These are phyloP conservation scores for Nitzschia putrida DNA, from an alignment of 108 stramenopile genomes.

Conservation along the genomic window DNA sequence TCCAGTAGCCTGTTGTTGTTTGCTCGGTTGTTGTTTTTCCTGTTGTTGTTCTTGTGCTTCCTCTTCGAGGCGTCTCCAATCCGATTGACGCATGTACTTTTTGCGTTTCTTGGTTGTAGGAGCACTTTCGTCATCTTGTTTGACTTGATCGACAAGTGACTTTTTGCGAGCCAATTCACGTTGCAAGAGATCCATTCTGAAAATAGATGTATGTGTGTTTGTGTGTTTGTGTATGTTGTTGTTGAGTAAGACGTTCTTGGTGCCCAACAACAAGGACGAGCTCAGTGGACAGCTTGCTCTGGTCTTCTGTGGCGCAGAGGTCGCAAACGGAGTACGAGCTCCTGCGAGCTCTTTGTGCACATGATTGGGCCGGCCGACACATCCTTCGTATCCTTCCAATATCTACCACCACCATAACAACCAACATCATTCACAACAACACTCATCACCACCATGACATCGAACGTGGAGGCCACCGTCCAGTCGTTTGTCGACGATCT, in stretches of 20 bases:
- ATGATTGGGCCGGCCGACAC: no score
- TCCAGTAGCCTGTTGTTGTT: background rate
- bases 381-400: no score
- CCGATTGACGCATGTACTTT: conserved; percentile 54
- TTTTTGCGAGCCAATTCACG: conserved; percentile 65
- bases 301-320: no score
- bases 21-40: conserved; percentile 9
- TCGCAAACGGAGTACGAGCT: no score
- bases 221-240: no score
- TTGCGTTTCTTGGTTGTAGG: conserved; percentile 15
- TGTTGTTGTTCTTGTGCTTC: conserved; percentile 49
- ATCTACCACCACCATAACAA: background rate
- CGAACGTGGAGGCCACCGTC: background rate
- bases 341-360: no score
- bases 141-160: conserved; percentile 42
- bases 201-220: no score
- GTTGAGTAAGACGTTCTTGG: no score
- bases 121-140: conserved; percentile 12
- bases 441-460: background rate
- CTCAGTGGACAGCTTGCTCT: no score
- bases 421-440: background rate
- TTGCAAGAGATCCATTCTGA: conserved; percentile 70
- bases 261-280: no score
- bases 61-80: conserved; percentile 59
- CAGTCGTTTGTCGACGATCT: background rate